A percentile compares a stretch with the other conserved stretches of the same genome.
Conservation (phyloP, 2,329 filamentous ascomycete genomes). For the Myriosclerotinia curreyana region DNA sequence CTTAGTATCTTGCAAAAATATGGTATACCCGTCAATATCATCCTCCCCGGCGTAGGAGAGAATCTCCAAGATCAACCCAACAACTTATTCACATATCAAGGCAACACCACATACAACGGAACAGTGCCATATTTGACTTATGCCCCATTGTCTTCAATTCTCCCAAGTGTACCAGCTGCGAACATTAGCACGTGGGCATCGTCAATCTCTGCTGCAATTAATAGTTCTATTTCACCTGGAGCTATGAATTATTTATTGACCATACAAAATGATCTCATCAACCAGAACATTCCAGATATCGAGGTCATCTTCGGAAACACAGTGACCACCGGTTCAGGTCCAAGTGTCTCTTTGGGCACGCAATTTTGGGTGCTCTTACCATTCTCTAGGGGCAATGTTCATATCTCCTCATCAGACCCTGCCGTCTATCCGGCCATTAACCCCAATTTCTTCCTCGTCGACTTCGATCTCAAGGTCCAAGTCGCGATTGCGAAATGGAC, state of each 20-base stretch:
- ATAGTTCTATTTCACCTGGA: constrained; percentile 35
- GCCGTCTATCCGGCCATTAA: constrained; percentile 43
- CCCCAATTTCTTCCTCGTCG: constrained; percentile 45
- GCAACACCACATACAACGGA: constrained; percentile 29
- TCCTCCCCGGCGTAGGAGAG: constrained; percentile 32
- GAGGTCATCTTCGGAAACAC: constrained; percentile 45
- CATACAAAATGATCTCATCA: constrained; percentile 49
- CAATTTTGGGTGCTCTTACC: constrained; percentile 44
- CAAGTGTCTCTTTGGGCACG: constrained; percentile 39
- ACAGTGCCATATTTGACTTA: constrained; percentile 25
- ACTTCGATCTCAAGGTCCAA: constrained; percentile 42
- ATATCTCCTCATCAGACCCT: constrained; percentile 43
- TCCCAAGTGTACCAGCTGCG: constrained; percentile 21
- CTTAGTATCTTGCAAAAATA: constrained; percentile 24
- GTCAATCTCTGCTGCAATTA: constrained; percentile 29
- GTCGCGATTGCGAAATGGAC: constrained; percentile 25
- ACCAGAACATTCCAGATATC: constrained; percentile 45
- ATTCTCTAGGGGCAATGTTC: constrained; percentile 45
- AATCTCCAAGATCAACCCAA: constrained; percentile 35
- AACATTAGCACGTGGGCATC: constrained; percentile 8
- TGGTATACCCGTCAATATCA: constrained; percentile 22
- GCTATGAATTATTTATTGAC: constrained; percentile 44
- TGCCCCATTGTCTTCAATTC: constrained; percentile 27
- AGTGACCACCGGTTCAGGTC: constrained; percentile 10
- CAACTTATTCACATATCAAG: constrained; percentile 16